A percentile compares a stretch with the other conserved stretches of the same genome.
Evolutionary conservation across 75 land plant species (phyloP).

Genomic region (Ceratopteris richardii): DNA sequence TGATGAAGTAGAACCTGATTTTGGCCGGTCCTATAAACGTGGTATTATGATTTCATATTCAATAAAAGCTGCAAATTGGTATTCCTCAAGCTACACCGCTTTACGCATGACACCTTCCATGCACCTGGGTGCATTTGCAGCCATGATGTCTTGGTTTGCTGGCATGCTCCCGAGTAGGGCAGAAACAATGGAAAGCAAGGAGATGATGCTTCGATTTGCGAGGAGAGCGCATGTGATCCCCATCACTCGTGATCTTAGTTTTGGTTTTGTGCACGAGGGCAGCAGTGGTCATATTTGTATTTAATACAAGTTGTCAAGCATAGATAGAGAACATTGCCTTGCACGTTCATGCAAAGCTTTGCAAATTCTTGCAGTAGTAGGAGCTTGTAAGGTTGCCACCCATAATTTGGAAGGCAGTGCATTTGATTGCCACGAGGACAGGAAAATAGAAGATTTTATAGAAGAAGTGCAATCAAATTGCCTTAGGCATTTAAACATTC

Average conservation of each 20-base stretch:
- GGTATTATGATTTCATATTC: constrained; percentile 71
- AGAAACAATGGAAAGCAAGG: constrained; percentile 37
- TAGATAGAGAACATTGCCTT: constrained; percentile 40
- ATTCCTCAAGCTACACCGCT: constrained; percentile 11
- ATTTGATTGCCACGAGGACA: not conserved
- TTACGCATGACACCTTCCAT: constrained; percentile 45
- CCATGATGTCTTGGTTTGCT: constrained; percentile 36
- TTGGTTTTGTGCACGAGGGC: constrained; percentile 37
- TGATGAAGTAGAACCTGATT: constrained; percentile 5
- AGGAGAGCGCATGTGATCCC: constrained; percentile 52
- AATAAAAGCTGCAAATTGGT: constrained; percentile 15
- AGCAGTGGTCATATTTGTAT: constrained; percentile 22
- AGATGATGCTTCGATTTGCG: constrained; percentile 39
- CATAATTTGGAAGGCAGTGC: constrained; percentile 40
- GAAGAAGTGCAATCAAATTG: constrained; percentile 21
- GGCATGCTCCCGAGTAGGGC: no score
- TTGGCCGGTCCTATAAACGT: constrained; percentile 41
- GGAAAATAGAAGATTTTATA: not conserved
- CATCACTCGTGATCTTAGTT: constrained; percentile 51
- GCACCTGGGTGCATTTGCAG: constrained; percentile 42
- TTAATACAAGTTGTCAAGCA: constrained; percentile 24
- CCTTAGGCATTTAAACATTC: constrained; percentile 18
- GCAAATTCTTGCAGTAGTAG: constrained; percentile 66
- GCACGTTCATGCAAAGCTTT: constrained; percentile 38
- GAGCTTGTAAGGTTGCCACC: constrained; percentile 65